phyloP scores from a whole-genome alignment of 2,329 filamentous ascomycete genomes.

The Camillea tinctor region DNA sequence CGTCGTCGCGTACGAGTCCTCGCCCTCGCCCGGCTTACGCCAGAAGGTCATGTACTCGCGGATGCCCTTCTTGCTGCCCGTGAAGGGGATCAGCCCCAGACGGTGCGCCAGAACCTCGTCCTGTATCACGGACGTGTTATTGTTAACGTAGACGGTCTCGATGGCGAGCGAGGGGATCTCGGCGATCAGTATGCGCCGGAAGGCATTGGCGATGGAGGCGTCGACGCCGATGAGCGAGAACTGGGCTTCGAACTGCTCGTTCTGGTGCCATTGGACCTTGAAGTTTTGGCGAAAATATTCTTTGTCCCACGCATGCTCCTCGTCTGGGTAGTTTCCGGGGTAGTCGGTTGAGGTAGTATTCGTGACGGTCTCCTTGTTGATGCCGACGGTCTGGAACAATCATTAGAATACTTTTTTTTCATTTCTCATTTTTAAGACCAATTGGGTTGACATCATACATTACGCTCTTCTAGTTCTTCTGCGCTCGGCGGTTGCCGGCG shows the following conservation, averaged over 20 bases:
- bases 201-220: conserved; percentile 91
- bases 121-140: conserved; percentile 97
- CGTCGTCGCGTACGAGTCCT: conserved; percentile 58
- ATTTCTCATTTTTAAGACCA: background rate
- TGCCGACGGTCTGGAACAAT: conserved; percentile 67
- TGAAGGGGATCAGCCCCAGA: conserved; percentile 86
- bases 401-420: conserved; percentile 10
- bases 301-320: conserved; percentile 79
- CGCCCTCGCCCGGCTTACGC: conserved; percentile 64
- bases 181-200: conserved; percentile 91
- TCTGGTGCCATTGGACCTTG: conserved; percentile 79
- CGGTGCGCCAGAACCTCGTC: conserved; percentile 93
- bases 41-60: conserved; percentile 78
- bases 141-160: conserved; percentile 87
- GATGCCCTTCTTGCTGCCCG: conserved; percentile 73
- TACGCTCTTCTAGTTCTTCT: conserved; percentile 29
- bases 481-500: conserved; percentile 20
- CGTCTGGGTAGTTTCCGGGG: conserved; percentile 85
- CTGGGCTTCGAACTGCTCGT: conserved; percentile 71
- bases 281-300: conserved; percentile 70
- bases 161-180: conserved; percentile 95
- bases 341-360: conserved; percentile 89
- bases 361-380: conserved; percentile 87
- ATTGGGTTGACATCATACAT: conserved; percentile 18
- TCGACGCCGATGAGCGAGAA: conserved; percentile 94